phyloP scores from a whole-genome alignment of 306 rosid genomes.

The Hippophae rhamnoides region DNA sequence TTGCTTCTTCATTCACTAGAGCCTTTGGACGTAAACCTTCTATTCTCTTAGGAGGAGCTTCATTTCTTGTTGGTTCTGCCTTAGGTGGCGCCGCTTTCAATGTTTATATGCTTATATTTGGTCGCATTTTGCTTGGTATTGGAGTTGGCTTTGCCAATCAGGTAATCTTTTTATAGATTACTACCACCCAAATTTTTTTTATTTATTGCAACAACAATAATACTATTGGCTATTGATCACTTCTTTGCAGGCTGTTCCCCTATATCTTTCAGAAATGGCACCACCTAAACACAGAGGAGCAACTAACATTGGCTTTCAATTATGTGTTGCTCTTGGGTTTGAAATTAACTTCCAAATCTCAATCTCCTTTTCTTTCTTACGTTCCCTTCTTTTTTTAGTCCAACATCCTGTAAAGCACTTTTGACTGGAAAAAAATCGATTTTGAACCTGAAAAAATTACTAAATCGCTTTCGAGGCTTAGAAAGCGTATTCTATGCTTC shows the following conservation, averaged over 20 bases:
- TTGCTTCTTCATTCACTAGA: slow-evolving; percentile 17
- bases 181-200: neutral
- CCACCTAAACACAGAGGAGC: slow-evolving; percentile 22
- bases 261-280: slow-evolving; percentile 23
- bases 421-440: too few relatives aligned
- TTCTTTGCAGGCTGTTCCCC: slow-evolving; percentile 16
- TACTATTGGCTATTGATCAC: neutral
- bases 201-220: neutral
- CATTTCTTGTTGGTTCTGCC: neutral
- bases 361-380: too few relatives aligned
- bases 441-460: too few relatives aligned
- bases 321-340: slow-evolving; percentile 1
- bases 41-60: neutral
- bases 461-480: too few relatives aligned
- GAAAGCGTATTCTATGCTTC: too few relatives aligned
- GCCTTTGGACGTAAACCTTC: neutral
- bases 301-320: slow-evolving; percentile 19
- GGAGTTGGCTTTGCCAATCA: slow-evolving; percentile 24
- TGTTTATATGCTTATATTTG: neutral
- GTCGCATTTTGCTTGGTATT: slow-evolving; percentile 21
- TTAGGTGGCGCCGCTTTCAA: neutral
- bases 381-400: too few relatives aligned
- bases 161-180: neutral
- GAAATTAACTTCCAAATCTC: neutral
- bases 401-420: too few relatives aligned